Percentiles rank a stretch among this genome's conserved stretches.
Conservation (phyloP, 495 filamentous ascomycete genomes). For the Trichoderma asperelloides region DNA sequence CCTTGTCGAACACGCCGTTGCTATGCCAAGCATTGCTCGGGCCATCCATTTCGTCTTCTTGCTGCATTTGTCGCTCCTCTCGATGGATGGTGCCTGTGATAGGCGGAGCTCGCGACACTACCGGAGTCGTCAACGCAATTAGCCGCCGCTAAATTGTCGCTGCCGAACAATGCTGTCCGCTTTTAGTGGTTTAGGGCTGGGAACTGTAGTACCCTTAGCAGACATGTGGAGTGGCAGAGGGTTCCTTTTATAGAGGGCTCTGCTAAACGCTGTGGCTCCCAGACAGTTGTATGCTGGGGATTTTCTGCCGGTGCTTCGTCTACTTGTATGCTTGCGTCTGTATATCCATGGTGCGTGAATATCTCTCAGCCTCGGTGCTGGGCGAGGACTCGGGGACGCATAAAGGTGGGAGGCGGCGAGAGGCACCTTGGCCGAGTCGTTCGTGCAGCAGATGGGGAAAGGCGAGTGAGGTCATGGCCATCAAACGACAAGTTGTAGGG, state of each 20-base stretch:
- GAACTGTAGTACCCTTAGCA: slow-evolving; percentile 9
- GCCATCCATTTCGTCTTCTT: not conserved
- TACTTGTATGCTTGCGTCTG: not conserved
- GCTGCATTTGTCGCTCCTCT: not conserved
- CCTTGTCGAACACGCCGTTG: not conserved
- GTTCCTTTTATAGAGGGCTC: too few relatives aligned
- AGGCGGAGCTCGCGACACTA: not conserved
- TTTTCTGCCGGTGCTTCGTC: not conserved
- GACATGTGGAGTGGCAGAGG: slow-evolving; percentile 11
- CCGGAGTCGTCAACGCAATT: not conserved
- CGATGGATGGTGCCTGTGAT: not conserved
- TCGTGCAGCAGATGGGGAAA: too few relatives aligned
- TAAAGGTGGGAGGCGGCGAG: not conserved
- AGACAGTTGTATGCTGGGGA: too few relatives aligned
- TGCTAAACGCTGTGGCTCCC: too few relatives aligned
- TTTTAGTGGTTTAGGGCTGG: slow-evolving; percentile 11
- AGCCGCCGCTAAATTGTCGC: slow-evolving; percentile 4
- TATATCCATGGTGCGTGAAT: not conserved
- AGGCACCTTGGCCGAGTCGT: not conserved
- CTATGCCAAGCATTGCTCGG: slow-evolving; percentile 1
- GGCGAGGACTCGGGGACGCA: too few relatives aligned
- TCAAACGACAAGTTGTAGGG: not conserved
- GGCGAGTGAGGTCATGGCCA: not conserved
- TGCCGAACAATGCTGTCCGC: not conserved
- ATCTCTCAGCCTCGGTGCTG: not conserved